Percentiles rank a stretch among this genome's conserved stretches.
These are phyloP conservation scores for Coniochaeta sp. DNA, from an alignment of 2,329 filamentous ascomycete genomes.

Conservation along the genomic window DNA sequence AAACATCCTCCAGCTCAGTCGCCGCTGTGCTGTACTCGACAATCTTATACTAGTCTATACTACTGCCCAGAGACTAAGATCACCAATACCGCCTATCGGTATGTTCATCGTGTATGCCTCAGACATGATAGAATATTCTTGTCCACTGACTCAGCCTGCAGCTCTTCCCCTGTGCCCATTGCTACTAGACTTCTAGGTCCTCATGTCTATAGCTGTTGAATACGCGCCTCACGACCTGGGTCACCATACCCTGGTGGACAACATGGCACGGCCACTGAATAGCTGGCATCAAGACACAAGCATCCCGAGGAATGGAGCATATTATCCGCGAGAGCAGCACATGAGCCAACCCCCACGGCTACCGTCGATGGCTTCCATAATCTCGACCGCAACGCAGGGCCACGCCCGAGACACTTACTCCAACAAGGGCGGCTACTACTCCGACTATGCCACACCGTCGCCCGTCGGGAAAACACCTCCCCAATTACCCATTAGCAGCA, in stretches of 20 bases:
- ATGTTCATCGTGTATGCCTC: not conserved
- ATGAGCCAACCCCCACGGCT: constrained; percentile 13
- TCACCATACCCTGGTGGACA: constrained; percentile 12
- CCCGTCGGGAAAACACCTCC: constrained; percentile 20
- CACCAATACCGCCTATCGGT: not conserved
- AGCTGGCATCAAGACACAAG: constrained; percentile 22
- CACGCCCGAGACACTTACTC: constrained; percentile 13
- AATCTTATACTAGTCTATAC: not conserved
- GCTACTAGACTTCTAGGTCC: constrained; percentile 4
- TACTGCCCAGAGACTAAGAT: not conserved
- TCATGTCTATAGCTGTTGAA: constrained; percentile 25
- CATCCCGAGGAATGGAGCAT: constrained; percentile 16
- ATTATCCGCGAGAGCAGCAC: constrained; percentile 19
- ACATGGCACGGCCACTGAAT: constrained; percentile 26
- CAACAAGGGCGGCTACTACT: constrained; percentile 14
- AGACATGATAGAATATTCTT: not conserved
- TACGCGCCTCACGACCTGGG: constrained; percentile 20
- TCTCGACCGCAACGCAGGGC: constrained; percentile 12
- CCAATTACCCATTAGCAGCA: constrained; percentile 15
- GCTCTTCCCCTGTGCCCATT: not conserved
- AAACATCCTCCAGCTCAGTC: not conserved
- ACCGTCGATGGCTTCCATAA: constrained; percentile 18
- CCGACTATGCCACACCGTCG: constrained; percentile 21
- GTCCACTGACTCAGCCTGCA: not conserved
- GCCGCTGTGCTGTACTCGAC: not conserved